Evolutionary conservation across 495 filamentous ascomycete genomes (phyloP), one percentile per base, ranked within the genome.

Genomic region (Rhizodiscina lignyota): DNA sequence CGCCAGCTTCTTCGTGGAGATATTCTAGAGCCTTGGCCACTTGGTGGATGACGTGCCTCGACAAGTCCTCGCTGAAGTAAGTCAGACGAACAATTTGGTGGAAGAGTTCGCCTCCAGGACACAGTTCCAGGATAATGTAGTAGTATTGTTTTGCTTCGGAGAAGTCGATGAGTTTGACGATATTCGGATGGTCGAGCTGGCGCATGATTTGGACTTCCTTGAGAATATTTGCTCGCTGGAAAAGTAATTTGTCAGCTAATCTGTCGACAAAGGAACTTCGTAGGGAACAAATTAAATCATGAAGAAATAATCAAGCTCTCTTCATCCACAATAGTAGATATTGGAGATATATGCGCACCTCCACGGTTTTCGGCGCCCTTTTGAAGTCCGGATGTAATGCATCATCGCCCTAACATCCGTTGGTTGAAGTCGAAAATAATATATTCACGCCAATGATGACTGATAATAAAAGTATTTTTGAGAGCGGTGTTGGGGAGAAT

Each of bases 181-280:
- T 83, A 49, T 94, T 94, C 16, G 85, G 85, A 45, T 97, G 91
- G 43, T 96, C 84, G 32, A 96, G 64, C 48, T 85, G 77, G 29
- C 83, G 82, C 89, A 97, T 97, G 53, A 97, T 96, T 54, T 93
- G 85, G 10, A 97, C 91, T 54, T 97, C 89, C 55, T 97, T 97
- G 32, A 96, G 63, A 39, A 97, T 94, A 45, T 96, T 97, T 38
- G 85, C 79, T 62, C 89, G 69, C 89, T 97, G 55, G 47, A 40
- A 29, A 16, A 50, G 51, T 48, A 60, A 26, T 36, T 36, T 17
- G 12, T 21, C 20, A 26, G 15, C 10, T 24, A 11, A 35, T 22
- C 20, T 17, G 20, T 35, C 11, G 34, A 13, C 20, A 18, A 36
- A 32, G 15, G 15, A 27, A 39, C 18, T 46, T 22, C 36, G 21